Evolutionary conservation across 179 eudicot species (phyloP).

Genomic region (Spinacia oleracea): DNA sequence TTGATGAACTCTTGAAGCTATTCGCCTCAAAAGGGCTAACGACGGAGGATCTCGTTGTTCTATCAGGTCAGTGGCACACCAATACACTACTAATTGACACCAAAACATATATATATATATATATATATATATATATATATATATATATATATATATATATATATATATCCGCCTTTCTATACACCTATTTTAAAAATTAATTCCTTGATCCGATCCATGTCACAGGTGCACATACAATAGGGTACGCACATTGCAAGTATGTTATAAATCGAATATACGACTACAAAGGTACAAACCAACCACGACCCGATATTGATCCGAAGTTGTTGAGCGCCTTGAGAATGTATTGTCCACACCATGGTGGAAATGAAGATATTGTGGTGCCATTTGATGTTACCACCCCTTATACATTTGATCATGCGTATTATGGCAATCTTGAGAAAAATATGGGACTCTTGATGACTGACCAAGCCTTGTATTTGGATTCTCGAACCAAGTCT

Average conservation of each 20-base stretch:
- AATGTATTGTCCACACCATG: slow-evolving; percentile 75
- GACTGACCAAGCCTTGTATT: slow-evolving; percentile 67
- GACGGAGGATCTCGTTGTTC: slow-evolving; percentile 60
- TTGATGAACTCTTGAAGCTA: slow-evolving; percentile 56
- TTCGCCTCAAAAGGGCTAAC: slow-evolving; percentile 73
- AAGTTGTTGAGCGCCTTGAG: slow-evolving; percentile 61
- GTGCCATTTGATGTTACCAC: slow-evolving; percentile 93
- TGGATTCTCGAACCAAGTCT: slow-evolving; percentile 65
- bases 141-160: no score
- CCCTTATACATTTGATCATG: slow-evolving; percentile 75
- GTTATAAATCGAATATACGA: slow-evolving; percentile 60
- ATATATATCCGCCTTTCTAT: no score
- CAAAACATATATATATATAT: no score
- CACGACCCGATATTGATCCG: slow-evolving; percentile 59
- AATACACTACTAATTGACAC: no score
- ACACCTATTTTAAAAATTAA: no score
- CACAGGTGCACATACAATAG: slow-evolving; percentile 90
- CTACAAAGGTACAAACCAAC: slow-evolving; percentile 46
- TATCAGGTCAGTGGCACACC: slow-evolving; percentile 42
- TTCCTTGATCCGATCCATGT: not conserved
- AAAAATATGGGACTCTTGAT: slow-evolving; percentile 64
- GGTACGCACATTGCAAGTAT: slow-evolving; percentile 73
- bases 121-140: no score
- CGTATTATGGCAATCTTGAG: slow-evolving; percentile 75
- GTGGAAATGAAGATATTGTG: slow-evolving; percentile 66